Evolutionary conservation across 495 filamentous ascomycete genomes (phyloP), one percentile per base, ranked within the genome.

Genomic region (Penicillium manginii): DNA sequence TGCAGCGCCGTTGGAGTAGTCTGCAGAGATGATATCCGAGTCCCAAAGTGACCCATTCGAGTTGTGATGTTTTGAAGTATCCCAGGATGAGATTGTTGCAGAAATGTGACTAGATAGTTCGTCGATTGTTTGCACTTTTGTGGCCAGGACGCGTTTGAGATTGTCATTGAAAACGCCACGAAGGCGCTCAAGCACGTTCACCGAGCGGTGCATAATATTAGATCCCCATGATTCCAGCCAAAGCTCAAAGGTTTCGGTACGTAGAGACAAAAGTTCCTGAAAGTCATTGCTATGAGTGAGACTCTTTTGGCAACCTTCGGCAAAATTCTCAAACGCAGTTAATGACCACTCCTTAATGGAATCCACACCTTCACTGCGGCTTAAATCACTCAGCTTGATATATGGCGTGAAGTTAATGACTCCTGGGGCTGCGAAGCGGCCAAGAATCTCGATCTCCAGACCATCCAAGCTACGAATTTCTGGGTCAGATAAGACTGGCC

Each of bases 371-470:
- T 91, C 83, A 17, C 75, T 60, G 22, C 82, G 82, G 22, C 86
- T 83, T 26, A 96, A 69, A 60, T 96, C 91, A 55, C 93, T 92
- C 60, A 96, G 83, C 31, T 91, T 86, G 48, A 96, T 89, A 77
- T 91, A 97, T 0, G 94, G 96, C 0, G 87, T 96, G 72, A 96
- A 98, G 50, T 88, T 90, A 31, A 82, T 83, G 31, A 97, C 88
- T 50, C 96, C 91, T 12, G 91, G 85, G 6, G 90, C 83, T 37
- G 96, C 86, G 91, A 91, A 97, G 39, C 83, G 81, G 52, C 85
- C 86, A 61, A 93, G 85, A 33, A 94, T 70, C 63, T 96, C 92
- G n/a, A 98, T 73, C 35, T 90, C 83, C 9, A 97, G 75, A 4
- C 89, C 90, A 48, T 88, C 83, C 19, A 94, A 59, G 0, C 66